A percentile compares a stretch with the other conserved stretches of the same genome.
phyloP scores from a whole-genome alignment of 352 stramenopile species.

The Blastocystis sp. region DNA sequence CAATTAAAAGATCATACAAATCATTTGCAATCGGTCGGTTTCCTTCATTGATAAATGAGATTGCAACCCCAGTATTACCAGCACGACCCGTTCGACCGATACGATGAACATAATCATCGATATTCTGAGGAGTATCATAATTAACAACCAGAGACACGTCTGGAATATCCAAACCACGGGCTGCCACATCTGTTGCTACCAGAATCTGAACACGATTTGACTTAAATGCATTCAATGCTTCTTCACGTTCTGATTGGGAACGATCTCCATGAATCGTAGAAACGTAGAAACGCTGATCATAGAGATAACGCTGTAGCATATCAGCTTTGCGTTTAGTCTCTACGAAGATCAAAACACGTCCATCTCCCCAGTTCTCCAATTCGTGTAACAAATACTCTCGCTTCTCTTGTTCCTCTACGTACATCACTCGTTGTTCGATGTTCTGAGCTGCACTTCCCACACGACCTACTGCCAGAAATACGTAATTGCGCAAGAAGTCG shows the following conservation, averaged over 20 bases:
- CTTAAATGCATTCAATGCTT: slow-evolving; percentile 82
- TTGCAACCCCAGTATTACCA: slow-evolving; percentile 88
- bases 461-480: slow-evolving; percentile 95
- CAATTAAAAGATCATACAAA: slow-evolving; percentile 87
- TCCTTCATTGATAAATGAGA: slow-evolving; percentile 96
- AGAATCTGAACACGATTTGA: slow-evolving; percentile 82
- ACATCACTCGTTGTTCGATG: slow-evolving; percentile 92
- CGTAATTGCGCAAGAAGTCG: slow-evolving; percentile 96
- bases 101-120: slow-evolving; percentile 96
- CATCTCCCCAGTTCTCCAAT: slow-evolving; percentile 80
- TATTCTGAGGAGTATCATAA: slow-evolving; percentile 94
- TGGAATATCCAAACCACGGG: slow-evolving; percentile 94
- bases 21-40: slow-evolving; percentile 92
- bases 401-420: slow-evolving; percentile 92
- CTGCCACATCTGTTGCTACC: slow-evolving; percentile 93
- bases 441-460: slow-evolving; percentile 92
- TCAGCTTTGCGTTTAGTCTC: slow-evolving; percentile 94
- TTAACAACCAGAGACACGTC: slow-evolving; percentile 91
- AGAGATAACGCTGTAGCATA: slow-evolving; percentile 88
- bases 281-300: slow-evolving; percentile 78
- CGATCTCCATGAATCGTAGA: slow-evolving; percentile 92
- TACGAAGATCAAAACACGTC: slow-evolving; percentile 79
- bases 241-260: slow-evolving; percentile 66
- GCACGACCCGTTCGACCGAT: slow-evolving; percentile 96
- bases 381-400: slow-evolving; percentile 87